Evolutionary conservation across 2,329 filamentous ascomycete species (phyloP).

Genomic region (Fusarium tanahbumbuense): DNA sequence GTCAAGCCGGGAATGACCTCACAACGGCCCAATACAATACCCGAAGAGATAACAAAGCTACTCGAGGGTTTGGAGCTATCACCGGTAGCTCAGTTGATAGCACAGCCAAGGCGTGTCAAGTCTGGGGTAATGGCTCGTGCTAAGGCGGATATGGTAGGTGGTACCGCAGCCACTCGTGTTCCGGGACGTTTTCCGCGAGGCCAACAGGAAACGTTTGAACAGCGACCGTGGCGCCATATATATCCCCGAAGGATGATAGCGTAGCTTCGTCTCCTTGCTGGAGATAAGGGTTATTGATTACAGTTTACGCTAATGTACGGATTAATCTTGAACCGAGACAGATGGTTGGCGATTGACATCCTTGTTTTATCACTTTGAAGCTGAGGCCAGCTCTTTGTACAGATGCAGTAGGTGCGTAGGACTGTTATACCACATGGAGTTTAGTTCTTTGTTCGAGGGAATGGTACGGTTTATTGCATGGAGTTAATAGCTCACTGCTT

Average conservation of each 20-base stretch:
- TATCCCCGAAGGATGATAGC: constrained; percentile 9
- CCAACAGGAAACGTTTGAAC: not conserved
- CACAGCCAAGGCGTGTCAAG: not conserved
- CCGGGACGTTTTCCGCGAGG: not conserved
- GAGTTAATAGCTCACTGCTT: fast-evolving
- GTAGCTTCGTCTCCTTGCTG: not conserved
- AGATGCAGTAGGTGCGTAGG: constrained; percentile 1
- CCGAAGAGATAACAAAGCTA: not conserved
- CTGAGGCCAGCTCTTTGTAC: constrained; percentile 9
- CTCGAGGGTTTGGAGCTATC: not conserved
- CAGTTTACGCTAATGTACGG: not conserved
- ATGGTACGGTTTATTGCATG: not conserved
- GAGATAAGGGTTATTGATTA: not conserved
- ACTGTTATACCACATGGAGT: not conserved
- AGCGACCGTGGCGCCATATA: constrained; percentile 10
- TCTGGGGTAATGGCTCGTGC: not conserved
- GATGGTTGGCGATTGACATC: not conserved
- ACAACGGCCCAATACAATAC: not conserved
- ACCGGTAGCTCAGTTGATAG: not conserved
- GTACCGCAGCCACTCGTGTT: constrained; percentile 6
- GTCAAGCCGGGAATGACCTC: not conserved
- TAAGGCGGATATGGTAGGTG: constrained; percentile 17
- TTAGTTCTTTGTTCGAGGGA: not conserved
- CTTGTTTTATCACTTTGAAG: constrained; percentile 1
- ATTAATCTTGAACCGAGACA: not conserved